Evolutionary conservation across 768 basidiomycete species (phyloP).

Genomic region (Hysterangium stoloniferum): DNA sequence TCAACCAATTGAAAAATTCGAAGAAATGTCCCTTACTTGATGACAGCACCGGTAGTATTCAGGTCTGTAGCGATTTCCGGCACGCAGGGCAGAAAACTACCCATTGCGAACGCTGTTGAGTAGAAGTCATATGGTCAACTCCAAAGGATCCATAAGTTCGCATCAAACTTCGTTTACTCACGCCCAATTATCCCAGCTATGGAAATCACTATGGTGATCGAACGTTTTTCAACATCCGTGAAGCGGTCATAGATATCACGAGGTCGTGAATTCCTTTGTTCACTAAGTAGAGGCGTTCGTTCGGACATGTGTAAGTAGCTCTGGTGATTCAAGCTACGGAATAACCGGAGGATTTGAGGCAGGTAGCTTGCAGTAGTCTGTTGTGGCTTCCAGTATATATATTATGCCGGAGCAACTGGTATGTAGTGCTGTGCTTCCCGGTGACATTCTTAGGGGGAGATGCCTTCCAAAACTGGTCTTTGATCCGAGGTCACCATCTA

Average conservation of each 20-base stretch:
- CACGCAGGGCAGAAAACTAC: slow-evolving; percentile 66
- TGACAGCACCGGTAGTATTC: slow-evolving; percentile 43
- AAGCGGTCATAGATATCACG: background rate
- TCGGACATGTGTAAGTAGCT: background rate
- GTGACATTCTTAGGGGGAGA: too few species aligned
- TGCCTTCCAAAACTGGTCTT: too few species aligned
- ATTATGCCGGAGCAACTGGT: too few species aligned
- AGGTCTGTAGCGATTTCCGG: slow-evolving; percentile 65
- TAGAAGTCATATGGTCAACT: background rate
- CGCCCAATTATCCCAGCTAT: background rate
- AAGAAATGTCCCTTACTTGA: slow-evolving; percentile 38
- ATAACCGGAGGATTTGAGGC: too few species aligned
- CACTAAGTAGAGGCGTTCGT: background rate
- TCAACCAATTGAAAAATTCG: background rate
- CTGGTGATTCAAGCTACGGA: background rate
- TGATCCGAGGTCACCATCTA: too few species aligned
- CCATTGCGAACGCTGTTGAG: slow-evolving; percentile 52
- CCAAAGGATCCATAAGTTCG: background rate
- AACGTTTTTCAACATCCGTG: background rate
- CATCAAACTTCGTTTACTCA: background rate
- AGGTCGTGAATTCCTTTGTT: background rate
- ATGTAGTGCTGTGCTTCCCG: too few species aligned
- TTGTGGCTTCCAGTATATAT: too few species aligned
- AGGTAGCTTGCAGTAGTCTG: too few species aligned
- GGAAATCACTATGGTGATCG: background rate